Conservation (phyloP, 75 land plant species). For the Ceratopteris richardii region DNA sequence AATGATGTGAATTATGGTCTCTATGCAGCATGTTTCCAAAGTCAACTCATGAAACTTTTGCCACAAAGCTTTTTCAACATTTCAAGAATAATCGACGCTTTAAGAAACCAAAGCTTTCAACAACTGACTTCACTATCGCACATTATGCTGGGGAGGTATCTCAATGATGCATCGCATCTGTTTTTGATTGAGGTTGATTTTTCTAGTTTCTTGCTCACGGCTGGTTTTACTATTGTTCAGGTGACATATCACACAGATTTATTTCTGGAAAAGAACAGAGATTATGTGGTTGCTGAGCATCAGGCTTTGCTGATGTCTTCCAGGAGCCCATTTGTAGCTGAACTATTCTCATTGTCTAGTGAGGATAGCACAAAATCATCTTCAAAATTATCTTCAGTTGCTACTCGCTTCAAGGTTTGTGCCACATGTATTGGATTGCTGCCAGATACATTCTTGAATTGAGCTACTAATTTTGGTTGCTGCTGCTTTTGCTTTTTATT, state of each 20-base stretch:
- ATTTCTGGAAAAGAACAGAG: constrained; percentile 95
- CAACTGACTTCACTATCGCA: constrained; percentile 86
- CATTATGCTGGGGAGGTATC: constrained; percentile 99
- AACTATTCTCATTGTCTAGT: constrained; percentile 61
- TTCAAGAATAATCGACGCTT: constrained; percentile 85
- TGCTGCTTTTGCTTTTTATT: no score
- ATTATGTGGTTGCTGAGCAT: constrained; percentile 98
- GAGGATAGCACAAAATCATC: constrained; percentile 86
- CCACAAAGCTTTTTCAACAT: constrained; percentile 85
- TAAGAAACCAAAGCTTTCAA: constrained; percentile 89
- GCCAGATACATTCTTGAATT: no score
- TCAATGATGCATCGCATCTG: neutral
- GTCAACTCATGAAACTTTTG: constrained; percentile 97
- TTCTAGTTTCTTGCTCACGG: no score
- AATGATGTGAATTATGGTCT: no score
- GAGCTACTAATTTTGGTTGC: no score
- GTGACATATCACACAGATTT: constrained; percentile 93
- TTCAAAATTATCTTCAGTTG: constrained; percentile 84
- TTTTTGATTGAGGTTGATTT: no score
- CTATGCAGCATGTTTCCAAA: constrained; percentile 89
- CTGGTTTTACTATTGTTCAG: constrained; percentile 43
- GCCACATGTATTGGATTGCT: no score
- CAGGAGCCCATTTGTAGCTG: constrained; percentile 66
- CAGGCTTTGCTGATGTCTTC: constrained; percentile 83
- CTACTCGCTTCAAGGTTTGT: constrained; percentile 84